These are phyloP conservation scores for Chlorella sp. DNA, from an alignment of 139 green algal genomes.

Conservation along the genomic window DNA sequence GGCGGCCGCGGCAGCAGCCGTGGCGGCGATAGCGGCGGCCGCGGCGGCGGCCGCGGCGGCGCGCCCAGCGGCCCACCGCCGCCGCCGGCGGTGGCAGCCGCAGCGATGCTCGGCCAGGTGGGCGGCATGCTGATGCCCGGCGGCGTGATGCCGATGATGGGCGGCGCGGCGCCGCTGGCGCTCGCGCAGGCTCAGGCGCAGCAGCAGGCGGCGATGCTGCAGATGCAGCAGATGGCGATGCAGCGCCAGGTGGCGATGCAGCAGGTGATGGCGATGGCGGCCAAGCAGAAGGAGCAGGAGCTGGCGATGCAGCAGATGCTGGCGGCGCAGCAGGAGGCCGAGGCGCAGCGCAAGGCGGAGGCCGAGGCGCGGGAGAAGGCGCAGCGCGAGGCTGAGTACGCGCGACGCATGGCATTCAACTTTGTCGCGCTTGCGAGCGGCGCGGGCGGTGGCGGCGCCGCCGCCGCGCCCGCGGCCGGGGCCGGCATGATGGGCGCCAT, in stretches of 20 bases:
- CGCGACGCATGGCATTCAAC: too few species aligned
- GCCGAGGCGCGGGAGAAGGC: background rate
- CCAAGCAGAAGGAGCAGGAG: background rate
- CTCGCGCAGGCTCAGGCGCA: background rate
- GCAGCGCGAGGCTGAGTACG: background rate
- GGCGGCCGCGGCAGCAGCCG: background rate
- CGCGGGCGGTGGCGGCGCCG: background rate
- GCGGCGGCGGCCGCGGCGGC: background rate
- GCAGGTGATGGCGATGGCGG: background rate
- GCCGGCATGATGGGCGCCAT: background rate
- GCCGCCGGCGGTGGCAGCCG: background rate
- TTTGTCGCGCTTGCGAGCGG: background rate
- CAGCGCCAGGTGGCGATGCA: conserved; percentile 18
- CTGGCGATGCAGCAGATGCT: conserved; percentile 18
- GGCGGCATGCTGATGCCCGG: conserved; percentile 5
- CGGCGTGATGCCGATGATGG: background rate
- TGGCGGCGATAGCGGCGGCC: background rate
- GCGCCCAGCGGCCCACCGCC: background rate
- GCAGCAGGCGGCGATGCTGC: conserved; percentile 2
- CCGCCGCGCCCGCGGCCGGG: background rate
- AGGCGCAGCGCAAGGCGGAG: background rate
- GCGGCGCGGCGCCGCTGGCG: background rate
- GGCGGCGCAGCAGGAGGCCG: conserved; percentile 17
- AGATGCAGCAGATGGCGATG: conserved; percentile 6
- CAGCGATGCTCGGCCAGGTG: background rate